Evolutionary conservation across 352 stramenopile species (phyloP), one percentile per base, ranked within the genome.

Genomic region (Phytophthora melonis): DNA sequence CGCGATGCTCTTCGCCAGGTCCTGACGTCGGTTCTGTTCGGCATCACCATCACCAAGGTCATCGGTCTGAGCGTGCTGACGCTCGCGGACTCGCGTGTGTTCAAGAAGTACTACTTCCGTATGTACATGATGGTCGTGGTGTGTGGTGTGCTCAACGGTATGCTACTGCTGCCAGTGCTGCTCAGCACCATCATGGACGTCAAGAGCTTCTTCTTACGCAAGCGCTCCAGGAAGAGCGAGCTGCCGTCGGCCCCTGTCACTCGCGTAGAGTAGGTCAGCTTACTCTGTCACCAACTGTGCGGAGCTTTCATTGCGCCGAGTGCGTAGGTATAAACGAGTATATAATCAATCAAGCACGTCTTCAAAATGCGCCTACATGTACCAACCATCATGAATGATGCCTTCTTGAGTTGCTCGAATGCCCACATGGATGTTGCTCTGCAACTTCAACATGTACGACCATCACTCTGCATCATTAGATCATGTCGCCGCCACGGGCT

Each of bases 81-180:
- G 7, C 82, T 96, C 32, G 90, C 91, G 3, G 87, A 90, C 68
- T 95, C 89, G 63, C 83, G 89, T 19, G 78, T 97, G 58, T 96
- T 97, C 75, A 86, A 90, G 66, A 88, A 95, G 66, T 97, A 96
- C 77, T 97, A 94, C 75, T 97, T 96, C 75, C 85, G 91, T 60
- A 97, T 97, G 91, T 97, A 97, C 79, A 91, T 95, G 79, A 73
- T 97, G 43, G 63, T 93, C 25, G 91, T 92, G n/a, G 76, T 91
- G 53, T 91, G 89, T 56, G 92, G 91, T 34, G 87, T 92, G 19
- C 84, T 97, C 39, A 94, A 93, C 62, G 87, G 86, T 21, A 84
- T 93, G 74, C 47, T 89, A 57, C 39, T 94, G 49, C 66, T 94
- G 19, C 87, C 87, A 82, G 70, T 86, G 89, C 47, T 79, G 25